phyloP scores from a whole-genome alignment of 352 stramenopile genomes.

The Globisporangium yorkense region DNA sequence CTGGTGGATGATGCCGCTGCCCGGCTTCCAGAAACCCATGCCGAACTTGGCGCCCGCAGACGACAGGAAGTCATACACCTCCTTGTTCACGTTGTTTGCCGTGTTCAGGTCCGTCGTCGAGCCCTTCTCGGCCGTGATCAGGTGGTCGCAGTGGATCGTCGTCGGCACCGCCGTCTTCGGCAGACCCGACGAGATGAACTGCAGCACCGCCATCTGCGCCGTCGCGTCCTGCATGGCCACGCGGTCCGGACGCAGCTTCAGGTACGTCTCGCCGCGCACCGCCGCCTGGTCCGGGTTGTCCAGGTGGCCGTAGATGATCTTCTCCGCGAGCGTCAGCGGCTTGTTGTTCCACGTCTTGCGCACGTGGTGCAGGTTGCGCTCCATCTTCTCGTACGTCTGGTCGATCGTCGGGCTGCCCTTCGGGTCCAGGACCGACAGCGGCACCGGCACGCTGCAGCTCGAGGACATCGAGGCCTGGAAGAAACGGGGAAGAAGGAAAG shows the following conservation, averaged over 20 bases:
- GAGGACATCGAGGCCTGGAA: conserved; percentile 60
- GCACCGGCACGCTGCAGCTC: conserved; percentile 66
- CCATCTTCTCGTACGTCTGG: conserved; percentile 91
- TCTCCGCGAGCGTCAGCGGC: conserved; percentile 90
- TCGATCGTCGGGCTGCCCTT: conserved; percentile 90
- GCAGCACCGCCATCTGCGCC: conserved; percentile 92
- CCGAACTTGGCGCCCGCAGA: conserved; percentile 91
- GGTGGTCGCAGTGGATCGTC: conserved; percentile 94
- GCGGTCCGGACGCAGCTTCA: conserved; percentile 90
- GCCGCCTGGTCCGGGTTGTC: conserved; percentile 80
- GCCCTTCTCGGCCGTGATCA: conserved; percentile 93
- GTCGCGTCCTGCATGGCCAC: conserved; percentile 94
- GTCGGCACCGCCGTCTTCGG: conserved; percentile 90
- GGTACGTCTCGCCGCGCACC: conserved; percentile 88
- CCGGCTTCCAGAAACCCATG: conserved; percentile 93
- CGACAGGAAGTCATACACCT: conserved; percentile 92
- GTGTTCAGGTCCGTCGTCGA: conserved; percentile 81
- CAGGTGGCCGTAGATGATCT: conserved; percentile 94
- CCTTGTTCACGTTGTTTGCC: conserved; percentile 88
- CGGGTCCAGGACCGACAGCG: conserved; percentile 87
- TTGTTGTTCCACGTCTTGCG: conserved; percentile 88
- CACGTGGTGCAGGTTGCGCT: conserved; percentile 85
- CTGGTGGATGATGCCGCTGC: conserved; percentile 93
- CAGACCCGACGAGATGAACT: conserved; percentile 93
- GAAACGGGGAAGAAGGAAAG: background rate